Evolutionary conservation across 1,284 basidiomycete species (phyloP).

Genomic region (Meripilus lineatus): DNA sequence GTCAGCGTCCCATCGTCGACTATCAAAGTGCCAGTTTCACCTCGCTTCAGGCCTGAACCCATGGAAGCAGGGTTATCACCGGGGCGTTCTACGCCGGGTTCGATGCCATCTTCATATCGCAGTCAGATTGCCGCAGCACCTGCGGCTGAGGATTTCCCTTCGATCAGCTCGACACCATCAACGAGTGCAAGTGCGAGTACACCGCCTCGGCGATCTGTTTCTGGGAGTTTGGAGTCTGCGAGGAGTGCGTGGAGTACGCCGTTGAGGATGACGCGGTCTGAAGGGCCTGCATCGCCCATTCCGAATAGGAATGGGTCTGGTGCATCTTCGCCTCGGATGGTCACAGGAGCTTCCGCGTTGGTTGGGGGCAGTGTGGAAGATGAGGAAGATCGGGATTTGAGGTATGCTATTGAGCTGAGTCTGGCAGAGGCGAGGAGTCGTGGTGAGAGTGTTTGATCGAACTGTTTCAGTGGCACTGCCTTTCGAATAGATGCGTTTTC

Average conservation of each 20-base stretch:
- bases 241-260: slow-evolving; percentile 30
- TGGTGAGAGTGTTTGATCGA: slow-evolving; percentile 22
- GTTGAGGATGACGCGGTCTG: slow-evolving; percentile 19
- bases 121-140: slow-evolving; percentile 9
- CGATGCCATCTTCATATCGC: too few species aligned
- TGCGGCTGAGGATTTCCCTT: slow-evolving; percentile 9
- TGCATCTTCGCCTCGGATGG: neutral
- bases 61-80: slow-evolving; percentile 33
- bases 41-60: slow-evolving; percentile 30
- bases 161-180: slow-evolving; percentile 8
- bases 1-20: slow-evolving; percentile 11
- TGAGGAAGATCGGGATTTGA: slow-evolving; percentile 23
- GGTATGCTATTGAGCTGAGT: slow-evolving; percentile 29
- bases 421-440: slow-evolving; percentile 29
- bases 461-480: neutral
- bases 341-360: neutral
- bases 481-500: too few species aligned
- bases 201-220: slow-evolving; percentile 10
- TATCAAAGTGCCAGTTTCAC: slow-evolving; percentile 32
- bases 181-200: too few species aligned
- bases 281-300: slow-evolving; percentile 8
- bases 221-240: slow-evolving; percentile 22
- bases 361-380: slow-evolving; percentile 9
- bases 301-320: neutral
- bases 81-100: too few species aligned